Percentiles rank a stretch among this genome's conserved stretches.
These are phyloP conservation scores for Sporisorium iseilematis-ciliati DNA, from an alignment of 1,284 basidiomycete genomes.

Conservation along the genomic window DNA sequence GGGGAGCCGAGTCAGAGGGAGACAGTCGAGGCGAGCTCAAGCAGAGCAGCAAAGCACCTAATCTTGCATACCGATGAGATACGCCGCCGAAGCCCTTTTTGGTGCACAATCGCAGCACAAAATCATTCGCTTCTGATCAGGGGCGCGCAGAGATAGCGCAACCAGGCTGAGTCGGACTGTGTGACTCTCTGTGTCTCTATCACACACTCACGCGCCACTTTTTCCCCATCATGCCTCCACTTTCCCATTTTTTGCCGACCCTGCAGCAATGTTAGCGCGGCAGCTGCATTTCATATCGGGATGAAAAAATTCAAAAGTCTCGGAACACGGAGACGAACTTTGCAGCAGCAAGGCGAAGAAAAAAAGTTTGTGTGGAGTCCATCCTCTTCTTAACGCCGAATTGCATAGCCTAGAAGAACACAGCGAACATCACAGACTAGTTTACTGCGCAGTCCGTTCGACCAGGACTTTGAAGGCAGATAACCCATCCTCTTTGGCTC, in stretches of 20 bases:
- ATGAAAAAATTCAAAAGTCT: background rate
- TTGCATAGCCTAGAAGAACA: background rate
- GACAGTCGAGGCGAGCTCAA: too few species aligned
- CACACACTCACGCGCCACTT: background rate
- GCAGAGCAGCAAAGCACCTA: too few species aligned
- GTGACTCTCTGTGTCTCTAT: background rate
- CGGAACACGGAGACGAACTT: constrained; percentile 3
- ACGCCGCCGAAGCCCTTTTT: too few species aligned
- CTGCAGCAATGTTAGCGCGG: too few species aligned
- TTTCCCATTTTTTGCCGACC: background rate
- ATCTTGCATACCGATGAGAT: too few species aligned
- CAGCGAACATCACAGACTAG: background rate
- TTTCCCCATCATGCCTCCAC: constrained; percentile 33
- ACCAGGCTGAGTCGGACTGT: background rate
- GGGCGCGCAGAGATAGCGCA: too few species aligned
- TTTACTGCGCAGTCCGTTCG: background rate
- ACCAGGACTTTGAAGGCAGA: background rate
- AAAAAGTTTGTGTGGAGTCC: constrained; percentile 16
- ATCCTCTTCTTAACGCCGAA: constrained; percentile 13
- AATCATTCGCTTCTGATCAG: too few species aligned
- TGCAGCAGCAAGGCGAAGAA: background rate
- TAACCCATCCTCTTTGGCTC: background rate
- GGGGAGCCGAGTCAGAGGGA: too few species aligned
- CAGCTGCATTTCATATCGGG: too few species aligned
- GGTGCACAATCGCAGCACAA: too few species aligned